Evolutionary conservation across 768 basidiomycete species (phyloP).

Genomic region (Lyophyllum decastes): DNA sequence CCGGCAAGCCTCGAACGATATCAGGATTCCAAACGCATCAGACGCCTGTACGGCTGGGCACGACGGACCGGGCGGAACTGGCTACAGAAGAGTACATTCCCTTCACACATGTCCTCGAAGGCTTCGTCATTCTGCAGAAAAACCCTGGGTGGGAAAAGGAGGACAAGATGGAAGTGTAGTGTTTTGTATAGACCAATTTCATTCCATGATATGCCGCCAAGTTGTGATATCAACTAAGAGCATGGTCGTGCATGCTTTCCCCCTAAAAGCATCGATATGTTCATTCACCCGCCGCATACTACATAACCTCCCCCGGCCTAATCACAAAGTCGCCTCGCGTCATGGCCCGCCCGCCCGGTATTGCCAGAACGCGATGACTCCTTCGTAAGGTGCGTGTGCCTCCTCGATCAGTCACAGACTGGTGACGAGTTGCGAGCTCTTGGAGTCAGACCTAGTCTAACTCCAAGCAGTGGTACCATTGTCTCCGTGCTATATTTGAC

Average conservation of each 20-base stretch:
- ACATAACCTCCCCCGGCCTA: neutral
- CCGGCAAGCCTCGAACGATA: slow-evolving; percentile 94
- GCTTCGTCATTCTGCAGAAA: slow-evolving; percentile 89
- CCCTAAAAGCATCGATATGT: neutral
- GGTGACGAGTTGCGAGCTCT: too few species aligned
- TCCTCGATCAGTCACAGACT: too few species aligned
- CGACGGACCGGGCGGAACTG: slow-evolving; percentile 91
- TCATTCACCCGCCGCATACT: neutral
- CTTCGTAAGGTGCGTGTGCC: too few species aligned
- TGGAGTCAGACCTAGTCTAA: too few species aligned
- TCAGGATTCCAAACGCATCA: slow-evolving; percentile 99
- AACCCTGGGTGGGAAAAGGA: slow-evolving; percentile 90
- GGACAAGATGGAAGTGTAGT: slow-evolving; percentile 79
- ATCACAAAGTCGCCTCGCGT: too few species aligned
- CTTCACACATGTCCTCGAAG: slow-evolving; percentile 87
- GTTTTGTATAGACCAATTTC: slow-evolving; percentile 15
- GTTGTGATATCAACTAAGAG: neutral
- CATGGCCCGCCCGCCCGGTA: too few species aligned
- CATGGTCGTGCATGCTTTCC: neutral
- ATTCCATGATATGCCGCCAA: neutral
- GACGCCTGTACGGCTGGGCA: slow-evolving; percentile 93
- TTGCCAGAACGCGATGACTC: too few species aligned
- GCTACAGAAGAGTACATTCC: slow-evolving; percentile 97
- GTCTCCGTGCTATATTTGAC: too few species aligned
- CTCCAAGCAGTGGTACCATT: too few species aligned